A percentile compares a stretch with the other conserved stretches of the same genome.
Conservation (phyloP, 108 stramenopile genomes). For the Conticribra weissflogii region DNA sequence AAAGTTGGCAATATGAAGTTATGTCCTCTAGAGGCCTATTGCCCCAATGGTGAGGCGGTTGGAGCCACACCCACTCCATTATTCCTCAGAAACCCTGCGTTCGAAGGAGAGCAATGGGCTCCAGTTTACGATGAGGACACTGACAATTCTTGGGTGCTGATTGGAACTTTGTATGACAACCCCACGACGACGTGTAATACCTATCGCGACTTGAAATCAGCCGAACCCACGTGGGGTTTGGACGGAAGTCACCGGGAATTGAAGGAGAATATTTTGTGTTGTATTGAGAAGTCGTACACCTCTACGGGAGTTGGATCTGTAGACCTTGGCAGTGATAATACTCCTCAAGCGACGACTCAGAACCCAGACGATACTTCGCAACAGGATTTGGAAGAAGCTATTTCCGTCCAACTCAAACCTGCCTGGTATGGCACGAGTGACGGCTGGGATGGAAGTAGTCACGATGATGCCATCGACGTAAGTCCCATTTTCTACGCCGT, state of each 20-base stretch:
- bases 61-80: neutral
- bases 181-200: constrained; percentile 5
- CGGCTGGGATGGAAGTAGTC: constrained; percentile 19
- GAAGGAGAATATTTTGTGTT: neutral
- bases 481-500: no score
- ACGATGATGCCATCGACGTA: constrained; percentile 14
- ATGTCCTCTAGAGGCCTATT: constrained; percentile 36
- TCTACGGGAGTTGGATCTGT: neutral
- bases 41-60: constrained; percentile 8
- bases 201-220: neutral
- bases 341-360: neutral
- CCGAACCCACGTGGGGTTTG: neutral
- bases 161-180: constrained; percentile 7
- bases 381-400: neutral
- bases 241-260: neutral
- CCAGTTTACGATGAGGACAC: neutral
- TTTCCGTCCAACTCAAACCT: constrained; percentile 9
- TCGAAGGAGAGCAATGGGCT: constrained; percentile 35
- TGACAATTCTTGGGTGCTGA: neutral
- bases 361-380: neutral
- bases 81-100: constrained; percentile 5
- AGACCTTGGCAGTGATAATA: neutral
- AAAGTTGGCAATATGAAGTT: constrained; percentile 32
- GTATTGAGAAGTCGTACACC: neutral
- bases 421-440: constrained; percentile 7